Base-by-base conservation (phyloP, 768 basidiomycete species). In the Daedaleopsis nitida region DNA sequence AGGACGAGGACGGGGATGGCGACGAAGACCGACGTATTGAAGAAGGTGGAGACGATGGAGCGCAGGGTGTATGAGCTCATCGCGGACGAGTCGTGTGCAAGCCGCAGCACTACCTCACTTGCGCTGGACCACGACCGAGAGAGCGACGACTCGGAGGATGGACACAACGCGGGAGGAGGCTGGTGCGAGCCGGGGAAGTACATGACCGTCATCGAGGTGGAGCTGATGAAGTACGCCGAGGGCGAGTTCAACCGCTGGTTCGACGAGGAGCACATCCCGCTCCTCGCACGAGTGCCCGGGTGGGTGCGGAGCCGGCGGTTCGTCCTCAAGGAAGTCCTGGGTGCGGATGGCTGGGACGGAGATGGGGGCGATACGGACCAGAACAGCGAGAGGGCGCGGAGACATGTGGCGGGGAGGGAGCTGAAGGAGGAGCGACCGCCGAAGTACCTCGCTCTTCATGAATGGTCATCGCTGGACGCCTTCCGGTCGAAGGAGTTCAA, bases 241-340 rank as follows among this genome's bases (percentile, higher is more conserved):
- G 70, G 64, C 5, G 69, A 65, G 45, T 70, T 71, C 54, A 65
- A 73, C 52, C 57, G 62, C 52, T 72, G 69, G 70, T 69, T 69
- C 62, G 65, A 67, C 61, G 67, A 71, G 34, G 67, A 70, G 58
- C 66, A 69, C 39, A 62, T 70, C 35, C 73, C 73, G 49, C 65
- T 80, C 60, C 74, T 83, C 48, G 68, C 74, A 21, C 70, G 69
- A 45, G 72, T 71, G 8, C 80, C 81, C 2, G 76, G 74, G 5
- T 81, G 80, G 77, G 54, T 75, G 19, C 73, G 78, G 39, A 80
- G 78, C 6, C 69, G 73, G 57, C 75, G 81, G 42, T 83, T 77
- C 62, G 70, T 68, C 9, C 71, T 80, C 9, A 62, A 61, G 45
- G 67, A 68, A 27, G 45, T 55, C n/a, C 52, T 55, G 19, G 70